Evolutionary conservation across 1,139 yeast genomes (phyloP).

Genomic region (Geotrichum phurueaensis): DNA sequence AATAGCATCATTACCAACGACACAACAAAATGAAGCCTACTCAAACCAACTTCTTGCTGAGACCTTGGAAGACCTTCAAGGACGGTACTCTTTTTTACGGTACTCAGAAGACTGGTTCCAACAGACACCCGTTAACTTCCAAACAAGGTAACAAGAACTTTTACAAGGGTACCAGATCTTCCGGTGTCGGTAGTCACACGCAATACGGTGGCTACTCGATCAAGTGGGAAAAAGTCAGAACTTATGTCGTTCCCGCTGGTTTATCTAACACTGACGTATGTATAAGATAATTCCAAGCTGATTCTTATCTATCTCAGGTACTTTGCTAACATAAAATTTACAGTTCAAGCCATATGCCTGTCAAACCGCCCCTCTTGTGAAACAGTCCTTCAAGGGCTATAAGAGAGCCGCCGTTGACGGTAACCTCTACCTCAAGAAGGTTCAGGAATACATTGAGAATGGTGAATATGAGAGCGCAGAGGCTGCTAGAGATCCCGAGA

Average conservation of each 20-base stretch:
- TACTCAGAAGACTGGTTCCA: constrained; percentile 65
- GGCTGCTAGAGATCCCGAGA: constrained; percentile 26
- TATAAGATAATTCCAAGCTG: not conserved
- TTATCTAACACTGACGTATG: constrained; percentile 34
- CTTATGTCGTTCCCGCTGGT: constrained; percentile 73
- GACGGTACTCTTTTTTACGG: constrained; percentile 88
- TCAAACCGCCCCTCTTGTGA: constrained; percentile 62
- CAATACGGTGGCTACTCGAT: constrained; percentile 67
- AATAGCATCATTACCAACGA: not conserved
- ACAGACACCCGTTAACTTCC: constrained; percentile 78
- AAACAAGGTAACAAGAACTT: constrained; percentile 91
- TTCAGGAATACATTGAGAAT: constrained; percentile 66
- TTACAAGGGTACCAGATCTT: constrained; percentile 93
- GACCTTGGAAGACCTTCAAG: constrained; percentile 79
- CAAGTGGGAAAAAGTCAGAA: constrained; percentile 81
- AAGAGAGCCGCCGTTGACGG: constrained; percentile 69
- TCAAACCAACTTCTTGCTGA: constrained; percentile 43
- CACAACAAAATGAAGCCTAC: constrained; percentile 35
- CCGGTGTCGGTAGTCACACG: constrained; percentile 84
- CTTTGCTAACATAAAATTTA: constrained; percentile 23
- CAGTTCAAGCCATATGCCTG: constrained; percentile 70
- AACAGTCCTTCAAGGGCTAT: constrained; percentile 65
- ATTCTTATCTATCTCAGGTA: not conserved
- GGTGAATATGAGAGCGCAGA: constrained; percentile 44
- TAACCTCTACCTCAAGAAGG: constrained; percentile 62